A percentile compares a stretch with the other conserved stretches of the same genome.
phyloP scores from a whole-genome alignment of 176 grass and related monocot genomes.

The bread wheat (Triticum aestivum) region DNA sequence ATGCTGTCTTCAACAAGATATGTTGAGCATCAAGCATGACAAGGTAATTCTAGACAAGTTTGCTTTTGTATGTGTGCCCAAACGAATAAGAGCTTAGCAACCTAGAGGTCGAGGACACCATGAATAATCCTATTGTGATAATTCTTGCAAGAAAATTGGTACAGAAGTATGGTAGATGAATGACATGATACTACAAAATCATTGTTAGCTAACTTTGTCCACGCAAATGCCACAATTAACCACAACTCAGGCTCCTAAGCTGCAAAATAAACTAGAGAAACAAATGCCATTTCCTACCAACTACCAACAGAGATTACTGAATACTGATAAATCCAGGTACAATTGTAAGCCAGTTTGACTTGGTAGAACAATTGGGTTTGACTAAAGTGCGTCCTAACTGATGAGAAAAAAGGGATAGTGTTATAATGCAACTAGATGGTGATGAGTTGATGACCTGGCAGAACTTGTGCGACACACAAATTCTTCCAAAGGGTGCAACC shows the following conservation, averaged over 20 bases:
- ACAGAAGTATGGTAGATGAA: background rate
- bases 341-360: background rate
- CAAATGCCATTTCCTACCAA: background rate
- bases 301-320: background rate
- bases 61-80: background rate
- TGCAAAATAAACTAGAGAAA: background rate
- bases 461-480: background rate
- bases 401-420: background rate
- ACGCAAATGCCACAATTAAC: background rate
- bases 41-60: background rate
- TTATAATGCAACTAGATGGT: background rate
- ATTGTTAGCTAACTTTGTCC: background rate
- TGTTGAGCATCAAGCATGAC: background rate
- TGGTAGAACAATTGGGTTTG: background rate
- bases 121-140: background rate
- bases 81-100: background rate
- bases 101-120: background rate
- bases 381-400: background rate
- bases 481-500: background rate
- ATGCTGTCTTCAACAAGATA: background rate
- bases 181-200: background rate
- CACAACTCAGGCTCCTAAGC: conserved; percentile 8
- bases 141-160: background rate
- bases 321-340: background rate
- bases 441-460: background rate